phyloP scores from a whole-genome alignment of 129 eudicot species.

The Flaveria robusta region DNA sequence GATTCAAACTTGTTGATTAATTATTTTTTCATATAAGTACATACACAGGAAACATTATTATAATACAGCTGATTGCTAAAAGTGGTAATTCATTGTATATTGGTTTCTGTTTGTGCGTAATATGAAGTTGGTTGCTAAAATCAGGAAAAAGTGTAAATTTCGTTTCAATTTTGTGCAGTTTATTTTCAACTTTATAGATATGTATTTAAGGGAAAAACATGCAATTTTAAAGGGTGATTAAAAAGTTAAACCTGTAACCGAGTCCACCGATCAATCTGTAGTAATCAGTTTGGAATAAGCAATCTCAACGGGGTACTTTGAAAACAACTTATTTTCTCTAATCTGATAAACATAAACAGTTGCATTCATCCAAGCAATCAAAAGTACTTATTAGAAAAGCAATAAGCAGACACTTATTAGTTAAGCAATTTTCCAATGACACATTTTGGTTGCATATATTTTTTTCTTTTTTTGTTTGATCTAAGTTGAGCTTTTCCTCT shows the following conservation, averaged over 20 bases:
- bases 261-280: background rate
- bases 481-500: conserved; percentile 5
- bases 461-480: background rate
- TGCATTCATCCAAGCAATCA: background rate
- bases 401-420: background rate
- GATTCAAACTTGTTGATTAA: background rate
- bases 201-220: background rate
- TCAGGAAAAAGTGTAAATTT: background rate
- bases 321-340: background rate
- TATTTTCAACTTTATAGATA: background rate
- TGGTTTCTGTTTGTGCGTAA: background rate
- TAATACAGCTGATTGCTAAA: background rate
- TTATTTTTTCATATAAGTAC: background rate
- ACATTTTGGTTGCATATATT: background rate
- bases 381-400: background rate
- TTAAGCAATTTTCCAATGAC: background rate
- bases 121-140: no score
- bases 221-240: background rate
- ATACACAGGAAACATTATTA: background rate
- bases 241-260: background rate
- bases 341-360: background rate
- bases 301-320: background rate
- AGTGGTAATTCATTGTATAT: background rate
- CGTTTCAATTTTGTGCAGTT: background rate
- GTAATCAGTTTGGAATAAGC: background rate